These are phyloP conservation scores for Leishmania amazonensis DNA, from an alignment of 208 protist species.

Conservation along the genomic window DNA sequence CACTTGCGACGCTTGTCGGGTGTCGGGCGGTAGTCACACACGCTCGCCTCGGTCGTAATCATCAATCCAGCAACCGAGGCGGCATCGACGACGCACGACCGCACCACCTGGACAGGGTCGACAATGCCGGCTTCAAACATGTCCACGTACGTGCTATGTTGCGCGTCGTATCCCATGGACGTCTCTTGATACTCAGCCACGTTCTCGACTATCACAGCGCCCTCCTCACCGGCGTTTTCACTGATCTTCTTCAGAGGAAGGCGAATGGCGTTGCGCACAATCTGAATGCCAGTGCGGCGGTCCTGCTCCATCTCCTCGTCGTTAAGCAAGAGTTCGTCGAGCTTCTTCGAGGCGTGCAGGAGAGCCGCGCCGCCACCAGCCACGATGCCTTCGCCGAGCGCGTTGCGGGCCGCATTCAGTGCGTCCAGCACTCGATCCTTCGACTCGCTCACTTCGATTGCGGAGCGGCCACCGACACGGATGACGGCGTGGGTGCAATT, in stretches of 20 bases:
- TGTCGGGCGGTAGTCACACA: conserved; percentile 82
- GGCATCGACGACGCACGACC: conserved; percentile 97
- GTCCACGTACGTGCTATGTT: conserved; percentile 95
- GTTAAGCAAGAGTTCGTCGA: conserved; percentile 92
- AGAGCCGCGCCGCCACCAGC: conserved; percentile 98
- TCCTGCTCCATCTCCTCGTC: conserved; percentile 88
- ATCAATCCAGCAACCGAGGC: conserved; percentile 98
- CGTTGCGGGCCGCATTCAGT: conserved; percentile 98
- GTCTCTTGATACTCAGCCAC: conserved; percentile 91
- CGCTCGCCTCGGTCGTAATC: conserved; percentile 99
- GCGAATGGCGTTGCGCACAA: conserved; percentile 86
- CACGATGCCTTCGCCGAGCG: conserved; percentile 99
- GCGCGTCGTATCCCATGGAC: conserved; percentile 96
- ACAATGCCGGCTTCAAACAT: conserved; percentile 99
- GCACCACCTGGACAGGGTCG: conserved; percentile 99
- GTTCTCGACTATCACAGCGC: conserved; percentile 98
- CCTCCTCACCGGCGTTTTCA: conserved; percentile 98
- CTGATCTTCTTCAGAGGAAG: conserved; percentile 96
- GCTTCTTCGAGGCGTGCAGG: conserved; percentile 92
- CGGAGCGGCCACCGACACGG: conserved; percentile 97
- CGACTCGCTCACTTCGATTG: conserved; percentile 99
- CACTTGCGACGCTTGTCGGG: conserved; percentile 30
- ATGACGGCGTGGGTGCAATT: conserved; percentile 94
- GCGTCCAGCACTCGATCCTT: conserved; percentile 99
- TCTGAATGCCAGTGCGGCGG: conserved; percentile 80